phyloP scores from a whole-genome alignment of 345 rosid genomes.

The Xanthoceras sorbifolium region DNA sequence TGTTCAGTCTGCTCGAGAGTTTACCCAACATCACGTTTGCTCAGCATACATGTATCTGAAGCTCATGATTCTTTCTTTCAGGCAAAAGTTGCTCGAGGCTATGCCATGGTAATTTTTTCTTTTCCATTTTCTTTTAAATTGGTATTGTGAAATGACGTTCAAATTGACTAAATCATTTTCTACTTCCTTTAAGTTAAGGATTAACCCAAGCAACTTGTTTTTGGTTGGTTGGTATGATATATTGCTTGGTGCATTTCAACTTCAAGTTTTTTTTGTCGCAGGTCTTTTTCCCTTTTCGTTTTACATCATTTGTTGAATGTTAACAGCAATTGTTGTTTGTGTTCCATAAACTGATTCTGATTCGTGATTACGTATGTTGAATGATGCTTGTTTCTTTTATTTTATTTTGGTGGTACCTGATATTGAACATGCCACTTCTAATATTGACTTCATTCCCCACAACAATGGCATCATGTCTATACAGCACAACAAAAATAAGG shows the following conservation, averaged over 20 bases:
- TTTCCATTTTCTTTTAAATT: background rate
- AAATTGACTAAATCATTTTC: background rate
- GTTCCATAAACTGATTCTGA: background rate
- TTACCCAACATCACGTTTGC: constrained; percentile 78
- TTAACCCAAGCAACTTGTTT: background rate
- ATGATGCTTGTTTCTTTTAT: background rate
- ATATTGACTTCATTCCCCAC: background rate
- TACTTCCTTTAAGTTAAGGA: background rate
- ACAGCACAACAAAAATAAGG: background rate
- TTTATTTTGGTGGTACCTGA: background rate
- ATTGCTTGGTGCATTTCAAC: constrained; percentile 7
- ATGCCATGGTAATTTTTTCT: constrained; percentile 68
- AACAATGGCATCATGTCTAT: background rate
- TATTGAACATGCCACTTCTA: background rate
- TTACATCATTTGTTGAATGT: background rate
- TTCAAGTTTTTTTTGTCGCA: background rate
- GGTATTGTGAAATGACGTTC: background rate
- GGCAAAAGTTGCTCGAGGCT: constrained; percentile 91
- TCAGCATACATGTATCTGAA: constrained; percentile 89
- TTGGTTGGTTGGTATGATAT: background rate
- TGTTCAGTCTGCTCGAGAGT: constrained; percentile 90
- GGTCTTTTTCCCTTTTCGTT: too few species aligned
- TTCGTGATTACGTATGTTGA: background rate
- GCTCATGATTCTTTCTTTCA: constrained; percentile 94
- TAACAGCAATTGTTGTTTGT: too few species aligned